phyloP scores from a whole-genome alignment of 176 grass and related monocot genomes.

The Alloteropsis semialata region DNA sequence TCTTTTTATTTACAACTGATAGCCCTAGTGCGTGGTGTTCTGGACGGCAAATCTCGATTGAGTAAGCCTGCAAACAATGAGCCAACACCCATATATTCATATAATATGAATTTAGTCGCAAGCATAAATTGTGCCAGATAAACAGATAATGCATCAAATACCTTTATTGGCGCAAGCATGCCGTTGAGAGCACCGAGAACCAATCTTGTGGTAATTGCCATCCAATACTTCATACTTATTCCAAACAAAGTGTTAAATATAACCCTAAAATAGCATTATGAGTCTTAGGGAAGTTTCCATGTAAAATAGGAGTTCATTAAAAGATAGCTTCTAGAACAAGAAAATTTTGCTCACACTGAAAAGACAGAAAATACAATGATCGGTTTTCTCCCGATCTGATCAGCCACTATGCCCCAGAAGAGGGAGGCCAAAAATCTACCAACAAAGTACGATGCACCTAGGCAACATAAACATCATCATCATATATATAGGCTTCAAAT shows the following conservation, averaged over 20 bases:
- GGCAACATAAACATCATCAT: not conserved
- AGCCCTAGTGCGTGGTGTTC: conserved; percentile 72
- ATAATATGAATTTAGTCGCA: not conserved
- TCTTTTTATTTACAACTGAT: conserved; percentile 54
- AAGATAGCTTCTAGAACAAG: not conserved
- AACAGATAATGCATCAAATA: not conserved
- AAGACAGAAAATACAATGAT: conserved; percentile 52
- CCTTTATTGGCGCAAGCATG: conserved; percentile 56
- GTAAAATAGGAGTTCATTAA: not conserved
- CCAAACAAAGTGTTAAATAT: conserved; percentile 77
- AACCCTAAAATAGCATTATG: conserved; percentile 27
- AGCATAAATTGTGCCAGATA: not conserved
- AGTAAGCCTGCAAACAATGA: conserved; percentile 52
- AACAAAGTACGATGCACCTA: conserved; percentile 77
- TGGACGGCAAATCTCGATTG: conserved; percentile 61
- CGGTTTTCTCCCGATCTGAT: conserved; percentile 70
- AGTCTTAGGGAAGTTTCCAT: not conserved
- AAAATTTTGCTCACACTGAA: conserved; percentile 57
- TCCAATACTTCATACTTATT: conserved; percentile 65
- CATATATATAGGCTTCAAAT: not conserved
- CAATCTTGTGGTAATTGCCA: conserved; percentile 63
- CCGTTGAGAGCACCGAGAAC: conserved; percentile 66
- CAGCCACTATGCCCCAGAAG: conserved; percentile 62
- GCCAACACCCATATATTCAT: not conserved
- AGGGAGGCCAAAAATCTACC: conserved; percentile 67